Evolutionary conservation across 495 filamentous ascomycete genomes (phyloP).

Genomic region (Podospora didyma): DNA sequence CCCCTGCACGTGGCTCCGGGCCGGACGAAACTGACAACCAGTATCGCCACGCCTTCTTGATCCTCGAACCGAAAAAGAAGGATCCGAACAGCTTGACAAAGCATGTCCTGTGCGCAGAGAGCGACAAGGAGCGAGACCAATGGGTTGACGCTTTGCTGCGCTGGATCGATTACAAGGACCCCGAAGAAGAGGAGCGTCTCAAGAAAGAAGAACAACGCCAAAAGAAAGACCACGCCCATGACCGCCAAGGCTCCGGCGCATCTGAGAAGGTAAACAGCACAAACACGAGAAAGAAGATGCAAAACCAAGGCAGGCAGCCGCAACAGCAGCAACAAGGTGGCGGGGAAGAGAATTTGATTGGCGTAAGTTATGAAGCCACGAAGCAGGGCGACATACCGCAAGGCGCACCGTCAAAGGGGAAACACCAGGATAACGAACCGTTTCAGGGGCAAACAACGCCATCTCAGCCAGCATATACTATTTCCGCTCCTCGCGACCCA

Average conservation of each 20-base stretch:
- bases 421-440: conserved; percentile 24
- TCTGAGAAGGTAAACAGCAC: conserved; percentile 33
- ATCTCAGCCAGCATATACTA: conserved; percentile 51
- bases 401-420: conserved; percentile 25
- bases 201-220: conserved; percentile 33
- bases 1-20: conserved; percentile 54
- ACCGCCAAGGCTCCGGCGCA: conserved; percentile 26
- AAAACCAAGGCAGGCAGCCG: conserved; percentile 29
- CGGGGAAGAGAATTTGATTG: conserved; percentile 59
- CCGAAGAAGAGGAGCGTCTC: conserved; percentile 47
- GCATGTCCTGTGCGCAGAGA: conserved; percentile 94
- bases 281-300: conserved; percentile 51
- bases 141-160: conserved; percentile 90
- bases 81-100: conserved; percentile 87
- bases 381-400: conserved; percentile 58
- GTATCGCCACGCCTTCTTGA: conserved; percentile 92
- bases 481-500: conserved; percentile 85
- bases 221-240: conserved; percentile 29
- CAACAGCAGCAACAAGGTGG: conserved; percentile 24
- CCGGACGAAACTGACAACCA: conserved; percentile 83
- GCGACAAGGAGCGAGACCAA: conserved; percentile 83
- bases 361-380: conserved; percentile 80
- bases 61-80: conserved; percentile 93
- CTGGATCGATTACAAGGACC: conserved; percentile 75
- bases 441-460: conserved; percentile 30